Evolutionary conservation across 2,329 filamentous ascomycete genomes (phyloP).

Genomic region (Claviceps maximensis): DNA sequence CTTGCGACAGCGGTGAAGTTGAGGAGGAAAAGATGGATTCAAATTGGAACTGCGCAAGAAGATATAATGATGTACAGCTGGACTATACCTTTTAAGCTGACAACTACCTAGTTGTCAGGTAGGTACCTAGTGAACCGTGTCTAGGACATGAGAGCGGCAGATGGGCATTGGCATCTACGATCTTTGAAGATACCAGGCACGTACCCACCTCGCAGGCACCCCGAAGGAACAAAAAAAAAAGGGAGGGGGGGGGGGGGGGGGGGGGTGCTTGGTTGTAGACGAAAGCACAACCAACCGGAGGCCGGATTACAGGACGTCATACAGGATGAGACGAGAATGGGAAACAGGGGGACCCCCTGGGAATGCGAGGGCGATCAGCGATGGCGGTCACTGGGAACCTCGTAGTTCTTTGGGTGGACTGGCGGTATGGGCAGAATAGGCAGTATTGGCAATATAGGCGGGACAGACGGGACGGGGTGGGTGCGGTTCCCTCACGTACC

Average conservation of each 20-base stretch:
- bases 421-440: not conserved
- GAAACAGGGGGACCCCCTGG: not conserved
- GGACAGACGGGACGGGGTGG: not conserved
- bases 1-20: not conserved
- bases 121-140: not conserved
- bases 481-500: too few species aligned
- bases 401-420: too few species aligned
- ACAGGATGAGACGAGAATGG: not conserved
- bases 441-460: not conserved
- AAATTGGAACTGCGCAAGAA: not conserved
- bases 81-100: not conserved
- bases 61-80: not conserved
- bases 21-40: not conserved
- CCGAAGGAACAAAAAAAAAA: too few species aligned
- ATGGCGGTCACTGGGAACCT: too few species aligned
- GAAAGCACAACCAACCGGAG: not conserved
- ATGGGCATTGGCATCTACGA: not conserved
- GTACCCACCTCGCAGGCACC: conserved; percentile 1
- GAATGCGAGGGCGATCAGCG: not conserved
- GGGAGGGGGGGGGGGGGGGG: not conserved
- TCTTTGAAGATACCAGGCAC: not conserved
- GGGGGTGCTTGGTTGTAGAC: not conserved
- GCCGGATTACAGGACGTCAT: not conserved
- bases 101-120: too few species aligned
- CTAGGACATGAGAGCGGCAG: not conserved